Evolutionary conservation across 192 early-diverging fungal species (phyloP), one percentile per base, ranked within the genome.

Genomic region (Coemansia sp.): DNA sequence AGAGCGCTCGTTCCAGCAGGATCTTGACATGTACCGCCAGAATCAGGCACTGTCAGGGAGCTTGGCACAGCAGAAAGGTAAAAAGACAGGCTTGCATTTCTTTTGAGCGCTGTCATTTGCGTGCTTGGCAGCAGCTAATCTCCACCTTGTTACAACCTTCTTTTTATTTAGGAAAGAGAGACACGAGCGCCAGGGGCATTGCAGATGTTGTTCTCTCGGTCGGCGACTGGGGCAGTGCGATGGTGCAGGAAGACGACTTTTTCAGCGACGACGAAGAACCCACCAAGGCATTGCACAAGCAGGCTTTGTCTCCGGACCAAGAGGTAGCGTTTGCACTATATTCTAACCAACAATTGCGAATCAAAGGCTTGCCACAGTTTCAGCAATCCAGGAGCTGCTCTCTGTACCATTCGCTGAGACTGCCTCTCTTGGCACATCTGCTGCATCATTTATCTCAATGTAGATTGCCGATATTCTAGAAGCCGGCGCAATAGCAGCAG

Each of bases 1-100:
- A 4, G 69, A 52, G 23, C 78, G 72, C 60, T 66, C 63, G 19
- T 81, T 81, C 52, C 69, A 81, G 67, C 69, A 69, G 55, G 78
- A 81, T 54, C 50, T 81, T 33, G 78, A 75, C 35, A 60, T 19
- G n/a, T 81, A 69, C 61, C 69, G 66, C 14, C 75, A 62, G 11
- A 33, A 13, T 9, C 55, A 36, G n/a, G 17, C 29, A 13, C 22
- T 20, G 49, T 6, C 20, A 25, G 19, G 22, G 6, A 15, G 49
- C 55, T 57, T 57, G 55, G 55, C 32, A 35, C n/a, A 14, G 55
- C 55, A 36, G 8, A 32, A 57, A 57, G 55, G 55, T 19, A 57
- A 35, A 32, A 36, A 57, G 3, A 23, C 23, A 20, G 9, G 22
- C 9, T 25, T 52, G 9, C 19, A 25, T 14, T 9, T 2, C 5